Base-by-base conservation (phyloP, 306 rosid species). In the Begonia masoniana region DNA sequence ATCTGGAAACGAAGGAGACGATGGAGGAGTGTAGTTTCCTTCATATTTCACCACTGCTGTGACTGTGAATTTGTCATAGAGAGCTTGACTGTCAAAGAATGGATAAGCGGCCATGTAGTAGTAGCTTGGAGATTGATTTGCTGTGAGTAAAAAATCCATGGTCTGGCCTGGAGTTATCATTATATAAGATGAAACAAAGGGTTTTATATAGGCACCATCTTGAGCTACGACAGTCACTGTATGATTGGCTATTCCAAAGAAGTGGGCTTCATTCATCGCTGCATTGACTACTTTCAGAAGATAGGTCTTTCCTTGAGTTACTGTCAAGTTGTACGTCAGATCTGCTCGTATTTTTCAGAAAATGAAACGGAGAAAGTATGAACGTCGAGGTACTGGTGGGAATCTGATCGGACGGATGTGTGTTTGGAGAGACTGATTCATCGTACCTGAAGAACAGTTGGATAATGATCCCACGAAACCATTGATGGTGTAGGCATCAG, bases 391-490 rank as follows among this genome's bases (percentile, higher is more conserved):
- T 7, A 31, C 7, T 7, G 39, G 39, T 31, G 8, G 0, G 9
- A 7, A 31, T 31, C 39, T 6, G 39, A 31, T 31, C 7, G 1
- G 39, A 31, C 5, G 39, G 39, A 31, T 7, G 39, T 31, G 8
- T 31, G 5, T 31, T 31, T 31, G 39, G 39, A 31, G 39, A 31
- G 39, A 6, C 5, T 5, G 8, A 5, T 7, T 5, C 39, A 7
- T 1, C 8, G 12, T 58, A 69, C 77, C 73, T 7, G 47, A 60
- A 7, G 78, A 68, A 17, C 74, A 73, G 17, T 31, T 42, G 35
- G 56, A 60, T 11, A 68, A 51, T 26, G 31, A 50, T 9, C 74
- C 74, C 1, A 71, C 74, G 15, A 56, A 65, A 2, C 78, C 74
- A 43, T 68, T 73, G 11, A 73, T 68, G 5, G 68, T 64, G 52